Conservation (phyloP, 2,329 filamentous ascomycete species). For the Huntiella omanensis region DNA sequence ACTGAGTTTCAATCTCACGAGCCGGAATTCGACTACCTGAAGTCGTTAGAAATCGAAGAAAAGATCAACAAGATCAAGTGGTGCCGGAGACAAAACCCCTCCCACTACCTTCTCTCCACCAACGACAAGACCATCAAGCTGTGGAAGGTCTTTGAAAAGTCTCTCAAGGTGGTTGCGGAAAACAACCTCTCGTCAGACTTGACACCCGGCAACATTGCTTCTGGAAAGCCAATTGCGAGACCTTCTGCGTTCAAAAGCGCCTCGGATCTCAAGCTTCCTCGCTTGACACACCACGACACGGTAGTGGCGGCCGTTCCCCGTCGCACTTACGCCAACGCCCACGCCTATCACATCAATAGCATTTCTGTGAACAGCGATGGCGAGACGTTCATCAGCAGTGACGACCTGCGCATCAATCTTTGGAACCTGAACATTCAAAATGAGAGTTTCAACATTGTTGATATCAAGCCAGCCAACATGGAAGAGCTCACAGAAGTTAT, state of each 20-base stretch:
- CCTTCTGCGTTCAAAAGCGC: slow-evolving; percentile 57
- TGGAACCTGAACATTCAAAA: slow-evolving; percentile 99
- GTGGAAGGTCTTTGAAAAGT: slow-evolving; percentile 99
- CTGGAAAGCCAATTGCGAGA: slow-evolving; percentile 53
- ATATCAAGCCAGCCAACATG: slow-evolving; percentile 99
- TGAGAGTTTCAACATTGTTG: slow-evolving; percentile 99
- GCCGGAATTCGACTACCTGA: slow-evolving; percentile 97
- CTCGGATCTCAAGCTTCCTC: slow-evolving; percentile 75
- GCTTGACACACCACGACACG: slow-evolving; percentile 93
- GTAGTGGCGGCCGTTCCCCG: slow-evolving; percentile 92
- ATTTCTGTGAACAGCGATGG: slow-evolving; percentile 99
- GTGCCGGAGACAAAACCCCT: slow-evolving; percentile 95
- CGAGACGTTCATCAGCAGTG: slow-evolving; percentile 97
- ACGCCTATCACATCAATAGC: slow-evolving; percentile 99
- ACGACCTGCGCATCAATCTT: slow-evolving; percentile 91
- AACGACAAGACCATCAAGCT: slow-evolving; percentile 99
- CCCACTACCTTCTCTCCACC: slow-evolving; percentile 92
- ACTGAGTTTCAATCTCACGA: slow-evolving; percentile 99
- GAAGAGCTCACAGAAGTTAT: slow-evolving; percentile 98
- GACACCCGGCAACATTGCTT: slow-evolving; percentile 57
- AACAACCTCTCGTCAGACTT: slow-evolving; percentile 94
- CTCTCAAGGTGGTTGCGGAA: slow-evolving; percentile 93
- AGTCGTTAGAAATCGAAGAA: slow-evolving; percentile 97
- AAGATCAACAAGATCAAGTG: slow-evolving; percentile 99
- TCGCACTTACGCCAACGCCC: slow-evolving; percentile 92